Conservation (phyloP, 208 protist species). For the Tritrichomonas foetus region DNA sequence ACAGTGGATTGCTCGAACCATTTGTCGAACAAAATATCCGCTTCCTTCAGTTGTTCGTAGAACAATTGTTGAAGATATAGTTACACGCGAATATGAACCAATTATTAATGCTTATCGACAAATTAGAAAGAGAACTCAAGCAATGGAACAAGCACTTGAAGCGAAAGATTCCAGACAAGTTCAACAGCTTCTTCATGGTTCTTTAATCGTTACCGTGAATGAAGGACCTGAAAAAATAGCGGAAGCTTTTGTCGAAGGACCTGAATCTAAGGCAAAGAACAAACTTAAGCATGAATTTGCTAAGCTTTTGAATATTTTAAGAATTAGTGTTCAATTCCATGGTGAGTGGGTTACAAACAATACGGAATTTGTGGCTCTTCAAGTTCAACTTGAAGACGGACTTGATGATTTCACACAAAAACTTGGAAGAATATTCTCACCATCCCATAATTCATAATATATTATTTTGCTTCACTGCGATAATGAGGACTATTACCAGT, state of each 20-base stretch:
- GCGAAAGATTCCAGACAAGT: neutral
- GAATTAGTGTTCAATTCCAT: neutral
- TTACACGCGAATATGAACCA: neutral
- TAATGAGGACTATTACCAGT: too few species aligned
- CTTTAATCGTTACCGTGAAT: neutral
- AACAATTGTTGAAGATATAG: neutral
- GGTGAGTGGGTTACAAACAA: neutral
- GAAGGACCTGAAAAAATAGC: slow-evolving; percentile 17
- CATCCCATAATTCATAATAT: too few species aligned
- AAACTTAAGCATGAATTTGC: neutral
- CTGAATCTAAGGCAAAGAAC: neutral
- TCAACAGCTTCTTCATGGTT: neutral
- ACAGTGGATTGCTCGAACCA: neutral
- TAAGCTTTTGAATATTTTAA: neutral
- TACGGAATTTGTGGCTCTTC: neutral
- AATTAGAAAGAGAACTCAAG: neutral
- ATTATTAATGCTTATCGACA: neutral
- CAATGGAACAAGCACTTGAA: neutral
- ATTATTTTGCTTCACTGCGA: too few species aligned
- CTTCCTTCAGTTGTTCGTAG: neutral
- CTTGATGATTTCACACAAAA: neutral
- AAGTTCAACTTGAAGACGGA: slow-evolving; percentile 14
- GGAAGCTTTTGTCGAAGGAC: neutral
- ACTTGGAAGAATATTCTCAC: neutral
- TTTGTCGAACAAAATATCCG: neutral